Evolutionary conservation across 768 basidiomycete genomes (phyloP).

Genomic region (Tulasnella sp.): DNA sequence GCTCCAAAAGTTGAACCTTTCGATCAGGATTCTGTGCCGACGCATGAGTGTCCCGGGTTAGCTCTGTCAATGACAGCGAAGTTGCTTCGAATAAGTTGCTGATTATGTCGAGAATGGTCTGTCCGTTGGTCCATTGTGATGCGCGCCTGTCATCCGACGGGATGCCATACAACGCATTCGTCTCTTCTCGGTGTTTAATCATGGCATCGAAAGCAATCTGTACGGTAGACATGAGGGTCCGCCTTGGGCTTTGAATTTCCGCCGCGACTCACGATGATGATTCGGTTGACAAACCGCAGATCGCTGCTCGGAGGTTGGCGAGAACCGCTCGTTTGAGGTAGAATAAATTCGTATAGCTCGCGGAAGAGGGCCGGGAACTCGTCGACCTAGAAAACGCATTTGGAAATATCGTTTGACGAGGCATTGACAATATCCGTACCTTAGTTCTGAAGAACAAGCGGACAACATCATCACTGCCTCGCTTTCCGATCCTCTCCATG

Average conservation of each 20-base stretch:
- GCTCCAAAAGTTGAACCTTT: not conserved
- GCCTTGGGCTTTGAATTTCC: not conserved
- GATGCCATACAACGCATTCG: slow-evolving; percentile 66
- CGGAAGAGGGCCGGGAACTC: slow-evolving; percentile 60
- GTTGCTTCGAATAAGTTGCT: slow-evolving; percentile 51
- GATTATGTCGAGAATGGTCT: slow-evolving; percentile 53
- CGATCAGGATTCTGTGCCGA: not conserved
- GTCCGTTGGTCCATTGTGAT: slow-evolving; percentile 73
- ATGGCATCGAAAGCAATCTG: slow-evolving; percentile 67
- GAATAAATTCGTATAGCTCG: slow-evolving; percentile 42
- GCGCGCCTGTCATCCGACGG: slow-evolving; percentile 43
- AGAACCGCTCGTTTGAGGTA: slow-evolving; percentile 32
- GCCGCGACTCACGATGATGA: slow-evolving; percentile 46
- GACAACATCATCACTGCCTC: slow-evolving; percentile 59
- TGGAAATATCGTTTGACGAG: not conserved
- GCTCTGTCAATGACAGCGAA: not conserved
- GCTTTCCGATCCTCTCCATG: slow-evolving; percentile 48
- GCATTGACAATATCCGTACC: slow-evolving; percentile 18
- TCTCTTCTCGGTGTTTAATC: slow-evolving; percentile 60
- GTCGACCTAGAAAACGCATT: slow-evolving; percentile 27
- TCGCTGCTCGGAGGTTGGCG: slow-evolving; percentile 34
- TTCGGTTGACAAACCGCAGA: slow-evolving; percentile 56
- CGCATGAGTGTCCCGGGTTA: not conserved
- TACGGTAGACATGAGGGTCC: not conserved
- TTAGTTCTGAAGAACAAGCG: slow-evolving; percentile 72